These are phyloP conservation scores for Metroxylon sagu DNA, from an alignment of 176 grass and related monocot species.

Conservation along the genomic window DNA sequence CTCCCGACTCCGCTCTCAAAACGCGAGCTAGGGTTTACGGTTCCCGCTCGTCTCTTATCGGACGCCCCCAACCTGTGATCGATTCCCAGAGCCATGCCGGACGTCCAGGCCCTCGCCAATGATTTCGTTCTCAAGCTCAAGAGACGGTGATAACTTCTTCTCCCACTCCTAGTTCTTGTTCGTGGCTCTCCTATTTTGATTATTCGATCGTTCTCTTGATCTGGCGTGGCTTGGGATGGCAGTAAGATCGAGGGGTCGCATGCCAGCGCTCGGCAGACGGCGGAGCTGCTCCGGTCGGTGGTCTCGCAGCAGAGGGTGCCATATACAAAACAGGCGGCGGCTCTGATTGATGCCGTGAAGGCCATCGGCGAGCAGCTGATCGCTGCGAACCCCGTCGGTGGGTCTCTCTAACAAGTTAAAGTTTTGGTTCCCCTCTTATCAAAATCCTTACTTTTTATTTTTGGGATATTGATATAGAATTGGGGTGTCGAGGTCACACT, in stretches of 20 bases:
- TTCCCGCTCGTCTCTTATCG: too few species aligned
- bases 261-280: constrained; percentile 67
- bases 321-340: constrained; percentile 56
- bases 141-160: constrained; percentile 29
- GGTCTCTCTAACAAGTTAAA: background rate
- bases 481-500: too few species aligned
- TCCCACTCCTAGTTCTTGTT: background rate
- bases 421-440: too few species aligned
- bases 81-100: constrained; percentile 45
- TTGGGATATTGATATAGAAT: too few species aligned
- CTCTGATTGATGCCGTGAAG: constrained; percentile 54
- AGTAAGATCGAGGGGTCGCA: constrained; percentile 90
- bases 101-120: constrained; percentile 56
- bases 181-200: background rate
- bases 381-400: constrained; percentile 70
- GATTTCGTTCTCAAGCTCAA: constrained; percentile 87
- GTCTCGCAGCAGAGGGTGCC: constrained; percentile 79
- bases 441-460: too few species aligned
- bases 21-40: too few species aligned
- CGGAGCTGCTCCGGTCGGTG: constrained; percentile 81
- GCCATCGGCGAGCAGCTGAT: constrained; percentile 85
- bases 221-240: background rate
- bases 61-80: too few species aligned
- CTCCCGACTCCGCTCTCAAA: too few species aligned
- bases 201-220: too few species aligned